phyloP scores from a whole-genome alignment of 345 rosid species.

The Crucihimalaya himalaica region DNA sequence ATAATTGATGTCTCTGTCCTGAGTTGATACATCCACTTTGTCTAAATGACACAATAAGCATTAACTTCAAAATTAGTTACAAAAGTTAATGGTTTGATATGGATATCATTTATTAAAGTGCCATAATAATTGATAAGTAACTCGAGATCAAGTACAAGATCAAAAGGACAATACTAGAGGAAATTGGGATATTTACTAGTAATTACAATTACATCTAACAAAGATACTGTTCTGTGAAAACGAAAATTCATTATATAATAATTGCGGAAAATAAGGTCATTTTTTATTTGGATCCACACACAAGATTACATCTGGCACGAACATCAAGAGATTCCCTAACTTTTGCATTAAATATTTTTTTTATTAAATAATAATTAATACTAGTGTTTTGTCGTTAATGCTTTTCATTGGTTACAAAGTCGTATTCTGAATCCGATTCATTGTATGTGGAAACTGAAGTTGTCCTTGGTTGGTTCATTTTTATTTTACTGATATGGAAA shows the following conservation, averaged over 20 bases:
- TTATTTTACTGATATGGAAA: not conserved
- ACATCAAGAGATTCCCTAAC: constrained; percentile 42
- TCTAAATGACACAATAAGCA: constrained; percentile 32
- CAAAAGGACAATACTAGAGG: constrained; percentile 19
- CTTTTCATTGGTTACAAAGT: constrained; percentile 34
- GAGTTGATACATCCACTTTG: constrained; percentile 28
- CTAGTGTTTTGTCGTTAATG: constrained; percentile 32
- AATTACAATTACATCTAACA: constrained; percentile 21
- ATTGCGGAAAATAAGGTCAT: not conserved
- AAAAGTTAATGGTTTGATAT: constrained; percentile 29
- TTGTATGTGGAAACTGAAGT: constrained; percentile 38
- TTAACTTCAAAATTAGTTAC: constrained; percentile 22
- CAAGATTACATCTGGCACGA: constrained; percentile 35
- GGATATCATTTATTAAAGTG: constrained; percentile 35
- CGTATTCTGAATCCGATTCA: constrained; percentile 35
- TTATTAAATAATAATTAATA: not conserved
- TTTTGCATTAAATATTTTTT: constrained; percentile 14
- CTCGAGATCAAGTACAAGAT: constrained; percentile 29
- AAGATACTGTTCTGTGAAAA: constrained; percentile 27
- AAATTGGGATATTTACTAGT: constrained; percentile 26
- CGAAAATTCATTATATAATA: constrained; percentile 3
- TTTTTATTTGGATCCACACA: constrained; percentile 39
- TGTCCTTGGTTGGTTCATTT: constrained; percentile 25
- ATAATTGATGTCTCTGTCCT: constrained; percentile 15
- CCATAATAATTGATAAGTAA: constrained; percentile 26